Evolutionary conservation across 768 basidiomycete genomes (phyloP), one percentile per base, ranked within the genome.

Genomic region (Lactarius quietus): DNA sequence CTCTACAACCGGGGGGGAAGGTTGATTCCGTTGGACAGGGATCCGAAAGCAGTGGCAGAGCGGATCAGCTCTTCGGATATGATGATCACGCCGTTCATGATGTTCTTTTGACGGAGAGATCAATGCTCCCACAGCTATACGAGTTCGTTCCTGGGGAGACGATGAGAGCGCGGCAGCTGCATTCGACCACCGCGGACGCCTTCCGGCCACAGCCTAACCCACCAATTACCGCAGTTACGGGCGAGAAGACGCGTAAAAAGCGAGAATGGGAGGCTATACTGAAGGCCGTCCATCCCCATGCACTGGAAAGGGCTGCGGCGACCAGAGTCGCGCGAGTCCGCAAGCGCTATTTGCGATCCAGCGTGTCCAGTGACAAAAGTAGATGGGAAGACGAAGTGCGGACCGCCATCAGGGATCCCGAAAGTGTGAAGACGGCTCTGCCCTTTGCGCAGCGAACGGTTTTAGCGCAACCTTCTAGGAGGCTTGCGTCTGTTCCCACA

Each of bases 131-230:
- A 3, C 91, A 93, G 68, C 68, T 84, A 33, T 90, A 90, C 72
- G 93, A 92, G 17, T 92, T 83, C 74, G 82, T 89, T 52, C 78
- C 84, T 17, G 92, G 88, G 17, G 86, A 86, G 70, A 81, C 82
- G 35, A 76, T 85, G 1, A 82, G 93, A 52, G 83, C 85, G 20
- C 83, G 85, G 31, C 80, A 84, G 64, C 76, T 92, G 1, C 90
- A 93, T 71, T 74, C 88, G 29, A 78, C 80, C 54, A 78, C 79
- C 29, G 76, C 88, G 36, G 72, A 76, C 28, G 76, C 80, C 6
- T 78, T 92, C 58, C 81, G 84, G 67, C 72, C 71, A 12, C 62
- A 64, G 1, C 65, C 74, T 29, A 61, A 76, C 15, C 82, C 82
- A 18, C 64, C 76, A 3, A 74, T 79, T 59, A 76, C 90, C 54